A percentile compares a stretch with the other conserved stretches of the same genome.
Evolutionary conservation across 2,329 filamentous ascomycete genomes (phyloP).

Genomic region (Pseudocercospora macadamiae): DNA sequence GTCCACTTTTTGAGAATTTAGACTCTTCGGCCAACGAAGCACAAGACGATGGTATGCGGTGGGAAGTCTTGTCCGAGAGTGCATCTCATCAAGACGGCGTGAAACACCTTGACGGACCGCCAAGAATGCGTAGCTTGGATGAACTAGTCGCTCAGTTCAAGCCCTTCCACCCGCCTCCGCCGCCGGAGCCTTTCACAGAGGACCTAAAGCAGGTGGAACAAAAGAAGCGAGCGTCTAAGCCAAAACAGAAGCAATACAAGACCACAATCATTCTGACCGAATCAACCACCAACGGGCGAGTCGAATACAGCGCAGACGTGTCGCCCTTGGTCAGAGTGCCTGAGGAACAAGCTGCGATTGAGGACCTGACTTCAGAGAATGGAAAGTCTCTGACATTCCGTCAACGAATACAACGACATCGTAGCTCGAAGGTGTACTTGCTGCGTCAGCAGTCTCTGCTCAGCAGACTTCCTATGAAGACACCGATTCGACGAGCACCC

Average conservation of each 20-base stretch:
- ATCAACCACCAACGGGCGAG: conserved; percentile 54
- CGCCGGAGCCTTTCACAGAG: conserved; percentile 62
- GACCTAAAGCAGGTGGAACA: conserved; percentile 22
- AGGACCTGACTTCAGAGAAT: neutral
- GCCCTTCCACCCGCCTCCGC: conserved; percentile 83
- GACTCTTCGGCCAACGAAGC: conserved; percentile 28
- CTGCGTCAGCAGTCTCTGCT: conserved; percentile 27
- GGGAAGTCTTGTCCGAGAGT: conserved; percentile 42
- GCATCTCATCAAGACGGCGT: conserved; percentile 37
- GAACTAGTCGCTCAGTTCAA: conserved; percentile 54
- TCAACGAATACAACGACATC: conserved; percentile 66
- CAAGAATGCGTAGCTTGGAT: conserved; percentile 41
- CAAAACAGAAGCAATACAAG: conserved; percentile 43
- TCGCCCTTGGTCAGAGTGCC: conserved; percentile 52
- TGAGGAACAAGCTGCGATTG: conserved; percentile 38
- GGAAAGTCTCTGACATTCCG: conserved; percentile 54
- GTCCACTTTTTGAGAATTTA: conserved; percentile 45
- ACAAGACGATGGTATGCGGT: conserved; percentile 42
- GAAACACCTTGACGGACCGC: conserved; percentile 35
- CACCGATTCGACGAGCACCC: conserved; percentile 24
- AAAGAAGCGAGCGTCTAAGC: conserved; percentile 22
- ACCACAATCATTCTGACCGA: conserved; percentile 57
- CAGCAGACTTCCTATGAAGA: conserved; percentile 7
- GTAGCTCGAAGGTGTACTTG: conserved; percentile 56
- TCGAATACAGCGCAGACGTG: conserved; percentile 55